Base-by-base conservation (phyloP, 1,284 basidiomycete species). In the Irpex sp. region DNA sequence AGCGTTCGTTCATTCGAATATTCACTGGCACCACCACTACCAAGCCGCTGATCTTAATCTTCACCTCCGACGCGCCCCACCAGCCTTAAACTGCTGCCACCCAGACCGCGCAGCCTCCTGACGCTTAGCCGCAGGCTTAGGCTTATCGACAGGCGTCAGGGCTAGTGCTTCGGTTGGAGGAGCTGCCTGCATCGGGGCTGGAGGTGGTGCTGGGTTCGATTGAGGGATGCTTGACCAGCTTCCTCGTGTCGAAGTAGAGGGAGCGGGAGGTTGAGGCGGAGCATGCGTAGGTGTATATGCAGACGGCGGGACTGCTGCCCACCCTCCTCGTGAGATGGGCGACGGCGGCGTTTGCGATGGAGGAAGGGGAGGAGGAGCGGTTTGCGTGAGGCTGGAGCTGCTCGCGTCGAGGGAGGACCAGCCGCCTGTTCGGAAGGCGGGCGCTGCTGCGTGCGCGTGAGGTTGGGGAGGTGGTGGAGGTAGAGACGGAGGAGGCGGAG, bases 381-480 rank as follows among this genome's bases (percentile, higher is more conserved):
- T 58, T n/a, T 47, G 11, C 49, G 59, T 58, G 49, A 72, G 67
- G 17, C 69, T 64, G 4, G 68, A 63, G 54, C 68, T 70, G 49
- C 73, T 72, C 1, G 79, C 80, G 62, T 87, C 85, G n/a, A 88
- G 74, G 44, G 83, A 82, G 9, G 86, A 82, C 83, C 85, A 88
- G 9, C 86, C 86, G 57, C 79, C 86, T 11, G 80, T 76, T 47
- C 82, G 78, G 72, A 87, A 88, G 15, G 78, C 69, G 17, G 85
- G 82, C 44, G 78, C 71, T 36, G 19, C 49, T 44, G 9, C 40
- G 40, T 44, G 9, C 40, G 9, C 40, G 40, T 9, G 2, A 4
- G 11, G 40, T 8, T 44, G 40, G 5, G 9, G 40, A 4, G 31
- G 31, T 31, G 31, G 44, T 47, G 44, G 44, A 47, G n/a, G 11